Evolutionary conservation across 2,329 filamentous ascomycete genomes (phyloP).

Genomic region (Apiospora sp.): DNA sequence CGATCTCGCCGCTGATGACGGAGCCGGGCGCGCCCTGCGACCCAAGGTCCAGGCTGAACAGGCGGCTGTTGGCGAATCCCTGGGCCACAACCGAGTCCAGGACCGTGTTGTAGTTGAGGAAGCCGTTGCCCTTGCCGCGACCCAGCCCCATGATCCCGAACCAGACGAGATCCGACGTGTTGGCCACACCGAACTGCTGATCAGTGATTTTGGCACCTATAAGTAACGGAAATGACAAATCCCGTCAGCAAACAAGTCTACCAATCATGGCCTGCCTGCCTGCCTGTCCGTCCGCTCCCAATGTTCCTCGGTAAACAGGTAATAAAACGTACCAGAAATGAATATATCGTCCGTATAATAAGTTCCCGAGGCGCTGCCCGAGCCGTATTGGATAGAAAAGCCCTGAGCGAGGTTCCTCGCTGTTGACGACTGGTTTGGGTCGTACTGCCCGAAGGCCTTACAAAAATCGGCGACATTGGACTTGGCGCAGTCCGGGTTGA

Average conservation of each 20-base stretch:
- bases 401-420: constrained; percentile 47
- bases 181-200: constrained; percentile 60
- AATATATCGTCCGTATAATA: constrained; percentile 57
- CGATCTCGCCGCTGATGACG: constrained; percentile 54
- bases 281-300: not conserved
- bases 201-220: constrained; percentile 47
- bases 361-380: constrained; percentile 49
- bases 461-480: constrained; percentile 48
- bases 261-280: not conserved
- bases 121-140: constrained; percentile 50
- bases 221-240: not conserved
- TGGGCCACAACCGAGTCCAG: constrained; percentile 57
- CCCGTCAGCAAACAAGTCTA: not conserved
- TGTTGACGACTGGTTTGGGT: constrained; percentile 42
- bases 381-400: constrained; percentile 49
- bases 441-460: constrained; percentile 51
- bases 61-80: constrained; percentile 56
- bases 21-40: constrained; percentile 41
- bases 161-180: constrained; percentile 54
- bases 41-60: constrained; percentile 60
- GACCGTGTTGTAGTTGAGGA: constrained; percentile 60
- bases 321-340: constrained; percentile 49
- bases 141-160: constrained; percentile 62
- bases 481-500: constrained; percentile 57
- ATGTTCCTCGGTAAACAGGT: not conserved